A percentile compares a stretch with the other conserved stretches of the same genome.
Evolutionary conservation across 2,329 filamentous ascomycete species (phyloP).

Genomic region (Raffaelea deltoideospora): DNA sequence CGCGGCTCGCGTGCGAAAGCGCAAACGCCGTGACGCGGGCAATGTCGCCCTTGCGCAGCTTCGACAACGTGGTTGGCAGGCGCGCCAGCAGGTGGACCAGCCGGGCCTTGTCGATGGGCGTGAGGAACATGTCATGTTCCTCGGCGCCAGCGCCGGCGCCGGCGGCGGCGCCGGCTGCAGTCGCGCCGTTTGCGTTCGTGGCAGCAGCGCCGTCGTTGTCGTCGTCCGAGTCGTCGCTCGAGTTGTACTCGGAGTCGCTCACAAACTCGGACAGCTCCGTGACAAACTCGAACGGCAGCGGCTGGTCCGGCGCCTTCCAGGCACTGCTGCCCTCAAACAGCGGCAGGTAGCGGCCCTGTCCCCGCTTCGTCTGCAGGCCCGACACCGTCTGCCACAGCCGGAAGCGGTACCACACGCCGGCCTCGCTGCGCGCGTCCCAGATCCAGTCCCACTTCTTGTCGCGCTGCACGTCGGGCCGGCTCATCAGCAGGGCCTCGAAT

Average conservation of each 20-base stretch:
- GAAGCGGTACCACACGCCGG: constrained; percentile 86
- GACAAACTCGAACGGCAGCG: constrained; percentile 66
- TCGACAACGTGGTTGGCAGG: constrained; percentile 59
- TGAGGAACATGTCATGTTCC: constrained; percentile 50
- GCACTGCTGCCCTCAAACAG: constrained; percentile 64
- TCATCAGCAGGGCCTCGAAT: constrained; percentile 88
- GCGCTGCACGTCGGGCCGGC: constrained; percentile 61
- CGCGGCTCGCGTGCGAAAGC: constrained; percentile 70
- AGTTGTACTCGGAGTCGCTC: constrained; percentile 73
- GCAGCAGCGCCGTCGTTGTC: constrained; percentile 26
- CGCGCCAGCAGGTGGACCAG: constrained; percentile 71
- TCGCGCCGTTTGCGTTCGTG: constrained; percentile 53
- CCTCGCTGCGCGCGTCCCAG: constrained; percentile 68
- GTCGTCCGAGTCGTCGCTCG: constrained; percentile 66
- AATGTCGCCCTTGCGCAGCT: constrained; percentile 69
- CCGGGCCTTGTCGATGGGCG: constrained; percentile 71
- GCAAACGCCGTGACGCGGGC: constrained; percentile 78
- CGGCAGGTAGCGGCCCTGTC: constrained; percentile 38
- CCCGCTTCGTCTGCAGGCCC: constrained; percentile 32
- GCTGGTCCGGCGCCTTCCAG: constrained; percentile 63
- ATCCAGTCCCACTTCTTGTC: constrained; percentile 92
- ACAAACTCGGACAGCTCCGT: constrained; percentile 66
- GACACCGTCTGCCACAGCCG: constrained; percentile 78
- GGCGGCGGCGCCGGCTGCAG: neutral
- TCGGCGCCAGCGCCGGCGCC: constrained; percentile 19